Conservation (phyloP, 306 rosid species). For the Prunus fruticosa region DNA sequence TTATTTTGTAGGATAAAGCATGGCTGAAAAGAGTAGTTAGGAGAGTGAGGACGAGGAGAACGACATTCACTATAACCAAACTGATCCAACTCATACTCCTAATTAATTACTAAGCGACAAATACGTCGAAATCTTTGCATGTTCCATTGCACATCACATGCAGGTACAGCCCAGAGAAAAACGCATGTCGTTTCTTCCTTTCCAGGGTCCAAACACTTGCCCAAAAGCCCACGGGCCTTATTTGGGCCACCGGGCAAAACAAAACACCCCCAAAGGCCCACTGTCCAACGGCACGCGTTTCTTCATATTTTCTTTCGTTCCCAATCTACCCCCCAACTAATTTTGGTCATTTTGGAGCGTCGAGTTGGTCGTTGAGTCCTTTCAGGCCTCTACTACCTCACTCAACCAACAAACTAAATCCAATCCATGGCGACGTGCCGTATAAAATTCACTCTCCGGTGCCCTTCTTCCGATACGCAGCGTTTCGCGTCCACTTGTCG, state of each 20-base stretch:
- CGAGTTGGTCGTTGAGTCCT: neutral
- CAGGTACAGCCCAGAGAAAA: neutral
- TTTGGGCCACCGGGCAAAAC: neutral
- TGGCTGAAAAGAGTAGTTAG: too few species aligned
- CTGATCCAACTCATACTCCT: too few species aligned
- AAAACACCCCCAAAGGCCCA: too few species aligned
- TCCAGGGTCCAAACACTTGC: neutral
- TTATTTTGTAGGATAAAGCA: too few species aligned
- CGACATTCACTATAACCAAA: too few species aligned
- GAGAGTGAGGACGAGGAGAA: too few species aligned
- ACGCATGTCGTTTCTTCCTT: neutral
- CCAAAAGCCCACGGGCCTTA: neutral
- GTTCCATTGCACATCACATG: too few species aligned
- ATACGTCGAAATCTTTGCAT: too few species aligned
- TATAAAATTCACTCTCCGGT: constrained; percentile 26
- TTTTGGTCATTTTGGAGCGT: neutral
- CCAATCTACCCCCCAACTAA: neutral
- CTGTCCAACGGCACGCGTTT: neutral
- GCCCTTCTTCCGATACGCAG: constrained; percentile 38
- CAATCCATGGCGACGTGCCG: constrained; percentile 44
- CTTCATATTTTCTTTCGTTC: neutral
- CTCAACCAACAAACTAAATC: neutral
- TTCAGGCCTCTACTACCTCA: neutral
- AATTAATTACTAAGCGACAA: too few species aligned
- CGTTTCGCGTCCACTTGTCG: constrained; percentile 21